These are phyloP conservation scores for Hygrocybe coccinea DNA, from an alignment of 768 basidiomycete genomes.

Conservation along the genomic window DNA sequence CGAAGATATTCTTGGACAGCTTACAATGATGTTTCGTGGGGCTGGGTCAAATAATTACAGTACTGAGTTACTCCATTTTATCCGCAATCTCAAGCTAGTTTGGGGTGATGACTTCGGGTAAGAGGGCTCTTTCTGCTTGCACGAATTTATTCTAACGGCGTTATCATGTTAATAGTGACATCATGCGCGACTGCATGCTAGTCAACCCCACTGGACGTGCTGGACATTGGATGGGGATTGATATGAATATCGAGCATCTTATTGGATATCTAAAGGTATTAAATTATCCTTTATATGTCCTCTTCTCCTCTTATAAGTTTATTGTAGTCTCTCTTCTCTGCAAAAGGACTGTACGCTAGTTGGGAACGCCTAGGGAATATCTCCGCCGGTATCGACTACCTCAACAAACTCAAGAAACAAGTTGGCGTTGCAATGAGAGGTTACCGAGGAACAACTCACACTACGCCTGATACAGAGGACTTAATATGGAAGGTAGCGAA, in stretches of 20 bases:
- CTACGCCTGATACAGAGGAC: not conserved
- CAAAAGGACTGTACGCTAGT: conserved; percentile 28
- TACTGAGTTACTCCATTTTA: conserved; percentile 27
- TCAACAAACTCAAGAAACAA: conserved; percentile 28
- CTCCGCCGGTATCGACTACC: conserved; percentile 26
- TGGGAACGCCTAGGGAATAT: conserved; percentile 34
- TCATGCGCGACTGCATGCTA: conserved; percentile 35
- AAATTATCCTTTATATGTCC: not conserved
- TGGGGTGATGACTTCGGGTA: conserved; percentile 33
- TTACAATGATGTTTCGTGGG: conserved; percentile 29
- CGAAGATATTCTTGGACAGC: conserved; percentile 25
- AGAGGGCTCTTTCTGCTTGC: too few relatives aligned
- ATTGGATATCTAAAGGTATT: conserved; percentile 32
- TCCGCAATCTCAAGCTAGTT: conserved; percentile 25
- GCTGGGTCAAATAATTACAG: conserved; percentile 31
- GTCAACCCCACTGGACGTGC: conserved; percentile 29
- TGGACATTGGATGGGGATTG: conserved; percentile 33
- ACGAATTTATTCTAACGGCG: too few relatives aligned
- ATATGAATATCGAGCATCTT: conserved; percentile 37
- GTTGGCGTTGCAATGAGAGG: conserved; percentile 18
- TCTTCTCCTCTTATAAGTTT: not conserved
- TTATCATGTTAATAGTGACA: conserved; percentile 25
- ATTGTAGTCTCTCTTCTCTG: conserved; percentile 12
- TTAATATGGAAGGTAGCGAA: conserved; percentile 7
- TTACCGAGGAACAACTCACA: conserved; percentile 28